These are phyloP conservation scores for Ganoderma sp. DNA, from an alignment of 1,284 basidiomycete species.

Conservation along the genomic window DNA sequence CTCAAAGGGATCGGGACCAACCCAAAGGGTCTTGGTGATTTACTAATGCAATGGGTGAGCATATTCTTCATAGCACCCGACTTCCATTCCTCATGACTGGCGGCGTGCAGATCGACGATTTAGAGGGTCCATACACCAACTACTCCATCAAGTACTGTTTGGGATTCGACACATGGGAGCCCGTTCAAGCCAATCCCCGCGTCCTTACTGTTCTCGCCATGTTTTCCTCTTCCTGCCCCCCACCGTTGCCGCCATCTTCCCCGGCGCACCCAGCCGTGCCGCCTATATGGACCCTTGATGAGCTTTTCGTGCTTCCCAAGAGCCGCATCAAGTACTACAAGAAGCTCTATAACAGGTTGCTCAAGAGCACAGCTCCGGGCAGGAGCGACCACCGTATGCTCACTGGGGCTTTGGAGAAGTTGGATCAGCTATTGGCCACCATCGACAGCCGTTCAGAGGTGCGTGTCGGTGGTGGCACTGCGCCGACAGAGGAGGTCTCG, in stretches of 20 bases:
- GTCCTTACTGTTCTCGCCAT: constrained; percentile 72
- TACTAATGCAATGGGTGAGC: constrained; percentile 96
- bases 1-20: constrained; percentile 93
- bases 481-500: constrained; percentile 31
- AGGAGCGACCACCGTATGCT: constrained; percentile 88
- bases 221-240: constrained; percentile 71
- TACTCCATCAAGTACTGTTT: constrained; percentile 78
- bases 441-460: constrained; percentile 65
- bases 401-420: constrained; percentile 78
- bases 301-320: constrained; percentile 87
- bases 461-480: constrained; percentile 44
- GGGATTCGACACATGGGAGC: constrained; percentile 86
- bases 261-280: constrained; percentile 46
- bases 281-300: constrained; percentile 83
- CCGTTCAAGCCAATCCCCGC: constrained; percentile 77
- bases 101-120: constrained; percentile 78
- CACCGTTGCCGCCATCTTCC: constrained; percentile 52
- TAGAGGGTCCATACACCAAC: constrained; percentile 85
- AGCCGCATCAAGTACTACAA: constrained; percentile 90
- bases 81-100: constrained; percentile 12
- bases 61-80: constrained; percentile 20
- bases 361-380: constrained; percentile 89
- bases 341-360: constrained; percentile 85
- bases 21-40: constrained; percentile 93
- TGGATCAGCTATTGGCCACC: constrained; percentile 76